A percentile compares a stretch with the other conserved stretches of the same genome.
Evolutionary conservation across 1,284 basidiomycete species (phyloP).

Genomic region (Cutaneotrichosporon sp.): DNA sequence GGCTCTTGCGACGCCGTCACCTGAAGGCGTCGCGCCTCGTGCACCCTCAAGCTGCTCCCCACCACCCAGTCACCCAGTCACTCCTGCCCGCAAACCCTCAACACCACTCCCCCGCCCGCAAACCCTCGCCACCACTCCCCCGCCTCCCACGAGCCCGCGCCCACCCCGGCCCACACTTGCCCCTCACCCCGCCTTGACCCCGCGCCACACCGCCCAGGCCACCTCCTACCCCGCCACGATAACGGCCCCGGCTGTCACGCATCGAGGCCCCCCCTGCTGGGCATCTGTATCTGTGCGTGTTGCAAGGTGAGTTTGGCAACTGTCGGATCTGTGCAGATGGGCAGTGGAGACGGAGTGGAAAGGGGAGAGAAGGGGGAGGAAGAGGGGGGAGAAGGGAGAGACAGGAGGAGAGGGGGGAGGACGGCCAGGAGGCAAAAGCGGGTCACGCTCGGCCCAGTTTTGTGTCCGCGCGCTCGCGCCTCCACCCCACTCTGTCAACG

Average conservation of each 20-base stretch:
- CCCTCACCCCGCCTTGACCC: not conserved
- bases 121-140: not conserved
- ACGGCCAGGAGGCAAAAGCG: not conserved
- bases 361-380: too few relatives aligned
- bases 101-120: too few relatives aligned
- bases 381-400: not conserved
- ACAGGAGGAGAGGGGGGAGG: not conserved
- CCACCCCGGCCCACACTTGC: not conserved
- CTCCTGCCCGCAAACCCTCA: too few relatives aligned
- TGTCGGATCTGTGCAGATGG: too few relatives aligned
- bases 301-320: not conserved
- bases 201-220: too few relatives aligned
- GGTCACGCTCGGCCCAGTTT: not conserved
- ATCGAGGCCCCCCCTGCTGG: not conserved
- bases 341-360: too few relatives aligned
- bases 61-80: too few relatives aligned
- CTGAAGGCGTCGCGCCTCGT: too few relatives aligned
- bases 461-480: not conserved
- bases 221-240: too few relatives aligned
- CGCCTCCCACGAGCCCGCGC: not conserved
- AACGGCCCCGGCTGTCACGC: too few relatives aligned
- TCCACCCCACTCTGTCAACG: too few relatives aligned
- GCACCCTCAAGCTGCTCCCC: too few relatives aligned
- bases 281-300: not conserved
- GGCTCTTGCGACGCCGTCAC: not conserved